Base-by-base conservation (phyloP, 2,329 filamentous ascomycete species). In the Pleomassaria siparia region DNA sequence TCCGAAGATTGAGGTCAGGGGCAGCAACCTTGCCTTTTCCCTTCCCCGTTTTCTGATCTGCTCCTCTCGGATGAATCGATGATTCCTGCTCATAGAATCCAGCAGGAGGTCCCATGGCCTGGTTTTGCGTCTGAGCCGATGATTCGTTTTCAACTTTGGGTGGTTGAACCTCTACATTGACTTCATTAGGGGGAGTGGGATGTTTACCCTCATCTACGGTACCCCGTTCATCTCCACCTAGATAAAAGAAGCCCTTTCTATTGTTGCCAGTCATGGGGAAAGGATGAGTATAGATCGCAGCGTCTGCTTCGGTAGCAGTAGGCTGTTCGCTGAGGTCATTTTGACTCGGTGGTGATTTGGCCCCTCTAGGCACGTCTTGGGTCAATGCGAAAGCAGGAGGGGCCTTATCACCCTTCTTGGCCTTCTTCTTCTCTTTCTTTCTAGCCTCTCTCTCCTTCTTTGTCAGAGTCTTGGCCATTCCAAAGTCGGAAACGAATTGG, bases 361-460 rank as follows among this genome's bases (percentile, higher is more conserved):
- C 15, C 22, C 24, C 16, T 36, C 22, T 2, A 36, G 28, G 4
- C 18, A 11, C 25, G 16, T 12, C 44, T 15, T 36, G 24, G 9
- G 30, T 22, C 28, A 55, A 54, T 16, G 36, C 43, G 3, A 46
- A 43, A 30, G 30, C 40, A n/a, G 50, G 43, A 20, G 42, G 32
- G 18, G 43, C 33, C 33, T 52, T 51, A 22, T 55, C 12, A 7
- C 55, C 51, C 4, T 47, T 42, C 42, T 59, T 59, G 11, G 47
- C 52, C 22, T 54, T 67, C 47, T 55, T 61, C 37, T 58, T 60
- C 15, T 65, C 64, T 44, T 72, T 73, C 48, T 70, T 71, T 54
- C 68, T 71, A 20, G 63, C 60, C 16, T 66, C 55, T 43, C 55
- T 68, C 40, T 70, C 65, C 39, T 64, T 66, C 45, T 65, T 66